Conservation (phyloP, 371 early-diverging fungal species). For the Saksenaea oblongispora region DNA sequence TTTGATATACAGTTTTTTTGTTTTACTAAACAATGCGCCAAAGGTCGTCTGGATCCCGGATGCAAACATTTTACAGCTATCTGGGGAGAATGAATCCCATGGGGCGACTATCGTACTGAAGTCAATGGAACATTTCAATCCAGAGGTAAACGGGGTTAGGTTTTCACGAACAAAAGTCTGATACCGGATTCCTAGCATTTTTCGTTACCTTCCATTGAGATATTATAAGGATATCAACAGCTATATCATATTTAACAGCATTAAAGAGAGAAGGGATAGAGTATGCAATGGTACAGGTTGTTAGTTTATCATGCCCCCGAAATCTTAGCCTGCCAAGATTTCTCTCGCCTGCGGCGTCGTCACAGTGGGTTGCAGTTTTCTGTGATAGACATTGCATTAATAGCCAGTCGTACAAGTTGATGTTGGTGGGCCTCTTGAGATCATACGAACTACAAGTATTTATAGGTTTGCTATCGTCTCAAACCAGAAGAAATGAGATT, state of each 20-base stretch:
- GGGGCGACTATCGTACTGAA: conserved; percentile 54
- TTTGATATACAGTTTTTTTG: background rate
- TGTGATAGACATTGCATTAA: too few relatives aligned
- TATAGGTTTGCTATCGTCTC: too few relatives aligned
- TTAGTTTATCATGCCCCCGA: background rate
- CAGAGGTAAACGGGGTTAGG: conserved; percentile 29
- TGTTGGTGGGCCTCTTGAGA: too few relatives aligned
- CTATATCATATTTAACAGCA: too few relatives aligned
- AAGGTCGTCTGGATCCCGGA: conserved; percentile 84
- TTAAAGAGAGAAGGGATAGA: too few relatives aligned
- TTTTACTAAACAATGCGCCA: background rate
- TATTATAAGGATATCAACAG: too few relatives aligned
- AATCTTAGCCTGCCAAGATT: background rate
- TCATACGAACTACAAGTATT: too few relatives aligned
- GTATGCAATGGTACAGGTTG: conserved; percentile 8
- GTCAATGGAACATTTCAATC: conserved; percentile 73
- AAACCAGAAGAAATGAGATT: too few relatives aligned
- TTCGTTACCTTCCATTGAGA: conserved; percentile 18
- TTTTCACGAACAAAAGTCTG: background rate
- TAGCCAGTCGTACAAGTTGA: too few relatives aligned
- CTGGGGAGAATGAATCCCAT: conserved; percentile 31
- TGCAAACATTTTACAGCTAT: conserved; percentile 44
- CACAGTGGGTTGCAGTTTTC: too few relatives aligned
- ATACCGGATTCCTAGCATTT: conserved; percentile 10
- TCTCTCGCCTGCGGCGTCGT: too few relatives aligned